These are phyloP conservation scores for Hypoxylon lienhwacheense DNA, from an alignment of 495 filamentous ascomycete species.

Conservation along the genomic window DNA sequence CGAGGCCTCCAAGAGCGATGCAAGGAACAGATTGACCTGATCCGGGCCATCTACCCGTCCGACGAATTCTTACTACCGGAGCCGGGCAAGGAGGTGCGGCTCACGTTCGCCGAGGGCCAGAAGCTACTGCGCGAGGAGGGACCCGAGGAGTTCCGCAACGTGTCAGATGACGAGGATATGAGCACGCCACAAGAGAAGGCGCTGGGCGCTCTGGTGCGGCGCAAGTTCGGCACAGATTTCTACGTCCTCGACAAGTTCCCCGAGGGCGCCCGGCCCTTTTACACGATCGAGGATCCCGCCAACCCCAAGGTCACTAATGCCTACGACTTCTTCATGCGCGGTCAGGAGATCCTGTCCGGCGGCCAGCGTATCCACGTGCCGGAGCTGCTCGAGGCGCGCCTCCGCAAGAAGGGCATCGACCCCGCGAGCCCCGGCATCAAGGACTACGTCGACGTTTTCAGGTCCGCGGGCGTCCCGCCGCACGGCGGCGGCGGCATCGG, in stretches of 20 bases:
- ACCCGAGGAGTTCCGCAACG: constrained; percentile 66
- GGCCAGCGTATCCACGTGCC: constrained; percentile 84
- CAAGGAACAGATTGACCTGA: constrained; percentile 68
- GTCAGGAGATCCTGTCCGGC: constrained; percentile 85
- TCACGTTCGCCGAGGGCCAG: constrained; percentile 86
- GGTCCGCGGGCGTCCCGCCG: constrained; percentile 69
- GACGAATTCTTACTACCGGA: constrained; percentile 54
- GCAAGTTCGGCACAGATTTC: constrained; percentile 88
- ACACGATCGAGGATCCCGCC: constrained; percentile 76
- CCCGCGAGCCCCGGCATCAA: constrained; percentile 73
- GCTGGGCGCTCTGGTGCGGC: constrained; percentile 78
- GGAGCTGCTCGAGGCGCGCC: constrained; percentile 65
- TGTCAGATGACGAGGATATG: constrained; percentile 77
- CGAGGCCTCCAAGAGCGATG: constrained; percentile 69
- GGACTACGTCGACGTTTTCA: constrained; percentile 83
- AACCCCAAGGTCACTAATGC: constrained; percentile 74
- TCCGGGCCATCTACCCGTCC: constrained; percentile 63
- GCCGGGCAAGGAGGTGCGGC: constrained; percentile 73
- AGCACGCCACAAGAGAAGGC: constrained; percentile 84
- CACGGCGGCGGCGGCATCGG: constrained; percentile 89
- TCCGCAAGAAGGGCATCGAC: constrained; percentile 72
- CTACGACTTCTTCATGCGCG: constrained; percentile 92
- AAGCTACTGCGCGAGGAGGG: constrained; percentile 77
- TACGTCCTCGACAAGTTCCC: constrained; percentile 93
- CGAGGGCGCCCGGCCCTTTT: constrained; percentile 81